A percentile compares a stretch with the other conserved stretches of the same genome.
phyloP scores from a whole-genome alignment of 2,329 filamentous ascomycete species.

The Hortaea werneckii region DNA sequence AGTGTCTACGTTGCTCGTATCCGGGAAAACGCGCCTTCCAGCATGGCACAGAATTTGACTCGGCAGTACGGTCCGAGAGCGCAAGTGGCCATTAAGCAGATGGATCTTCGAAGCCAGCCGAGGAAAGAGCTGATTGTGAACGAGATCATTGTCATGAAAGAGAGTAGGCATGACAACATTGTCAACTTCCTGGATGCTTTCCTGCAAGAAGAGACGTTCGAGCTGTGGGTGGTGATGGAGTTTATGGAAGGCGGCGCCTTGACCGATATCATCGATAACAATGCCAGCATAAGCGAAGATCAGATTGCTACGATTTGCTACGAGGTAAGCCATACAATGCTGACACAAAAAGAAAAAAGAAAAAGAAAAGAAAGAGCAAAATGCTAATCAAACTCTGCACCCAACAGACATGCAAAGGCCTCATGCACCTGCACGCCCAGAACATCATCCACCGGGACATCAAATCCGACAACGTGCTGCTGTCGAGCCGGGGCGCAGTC shows the following conservation, averaged over 20 bases:
- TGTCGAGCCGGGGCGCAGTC: slow-evolving; percentile 89
- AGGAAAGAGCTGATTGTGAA: slow-evolving; percentile 98
- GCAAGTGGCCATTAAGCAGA: slow-evolving; percentile 98
- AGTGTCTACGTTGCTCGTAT: slow-evolving; percentile 97
- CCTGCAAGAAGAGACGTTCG: slow-evolving; percentile 83
- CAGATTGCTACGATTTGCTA: slow-evolving; percentile 96
- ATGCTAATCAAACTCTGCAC: not conserved
- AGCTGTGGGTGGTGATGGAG: slow-evolving; percentile 99
- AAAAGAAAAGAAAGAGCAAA: not conserved
- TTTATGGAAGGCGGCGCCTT: slow-evolving; percentile 98
- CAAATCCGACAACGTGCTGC: slow-evolving; percentile 95
- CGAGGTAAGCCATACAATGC: slow-evolving; percentile 54
- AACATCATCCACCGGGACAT: slow-evolving; percentile 99
- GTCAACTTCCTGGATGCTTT: slow-evolving; percentile 98
- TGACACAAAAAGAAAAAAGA: not conserved
- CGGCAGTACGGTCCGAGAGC: slow-evolving; percentile 69
- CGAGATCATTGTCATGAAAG: slow-evolving; percentile 99
- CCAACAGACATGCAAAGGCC: slow-evolving; percentile 76
- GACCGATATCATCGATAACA: slow-evolving; percentile 98
- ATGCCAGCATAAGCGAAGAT: slow-evolving; percentile 83
- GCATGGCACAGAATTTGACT: slow-evolving; percentile 66
- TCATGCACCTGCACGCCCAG: slow-evolving; percentile 88
- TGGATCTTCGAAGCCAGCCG: slow-evolving; percentile 95
- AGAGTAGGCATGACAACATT: slow-evolving; percentile 95
- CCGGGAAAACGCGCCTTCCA: slow-evolving; percentile 76